Base-by-base conservation (phyloP, 1,139 yeast genomes). In the Debaryomyces psychrophilus region DNA sequence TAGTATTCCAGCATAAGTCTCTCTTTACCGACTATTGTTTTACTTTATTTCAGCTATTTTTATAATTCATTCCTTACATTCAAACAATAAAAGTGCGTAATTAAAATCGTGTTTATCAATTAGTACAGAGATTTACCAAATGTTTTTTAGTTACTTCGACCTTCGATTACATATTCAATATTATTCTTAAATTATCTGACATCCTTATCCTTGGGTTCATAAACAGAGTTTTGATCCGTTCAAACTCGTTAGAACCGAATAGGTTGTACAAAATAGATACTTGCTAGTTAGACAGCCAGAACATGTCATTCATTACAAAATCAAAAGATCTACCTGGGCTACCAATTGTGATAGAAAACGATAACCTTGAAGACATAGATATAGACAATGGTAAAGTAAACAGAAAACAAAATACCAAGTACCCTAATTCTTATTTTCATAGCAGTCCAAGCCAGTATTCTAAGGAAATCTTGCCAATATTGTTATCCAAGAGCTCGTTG, bases 321-420 rank as follows among this genome's bases (percentile, higher is more conserved):
- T 15, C 31, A 18, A 45, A 45, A 26, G 45, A 34, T 6, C 35
- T 42, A 18, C 45, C 45, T 17, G 31, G 41, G 35, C 36, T 45
- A 35, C 44, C 44, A 14, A 33, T 22, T 14, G 41, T 29, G 5
- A 28, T 37, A 41, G 39, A 44, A 20, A 44, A 37, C n/a, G 48
- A 45, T 27, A 39, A 45, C 39, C 43, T 50, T 23, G 51, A 50
- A 34, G 53, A 50, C 26, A 46, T 50, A 4, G 31, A 29, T n/a
- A 33, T 22, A 31, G 43, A 22, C 12, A 22, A n/a, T 22, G 36
- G 20, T 28, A 28, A 28, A 28, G 6, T 12, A 17, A 20, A 18
- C 11, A 17, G 33, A 5, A 28, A 12, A n/a, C 12, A 31, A 31
- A 14, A 2, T 14, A 12, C 6, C 6, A 28, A 18, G 18, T 18